A percentile compares a stretch with the other conserved stretches of the same genome.
Evolutionary conservation across 768 basidiomycete species (phyloP).

Genomic region (Suillus tomentosus): DNA sequence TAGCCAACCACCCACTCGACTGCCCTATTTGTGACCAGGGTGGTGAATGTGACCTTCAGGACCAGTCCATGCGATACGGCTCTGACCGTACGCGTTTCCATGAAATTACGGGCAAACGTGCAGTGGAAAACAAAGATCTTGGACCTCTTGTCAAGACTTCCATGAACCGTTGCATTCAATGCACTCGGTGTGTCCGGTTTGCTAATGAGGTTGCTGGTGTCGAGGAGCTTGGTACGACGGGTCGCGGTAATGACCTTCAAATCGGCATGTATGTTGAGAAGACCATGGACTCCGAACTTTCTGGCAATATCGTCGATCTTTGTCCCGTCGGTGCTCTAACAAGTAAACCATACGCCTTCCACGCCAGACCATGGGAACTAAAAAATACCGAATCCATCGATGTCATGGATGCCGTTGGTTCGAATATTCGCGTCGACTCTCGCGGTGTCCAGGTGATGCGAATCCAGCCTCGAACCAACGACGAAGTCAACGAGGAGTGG

Average conservation of each 20-base stretch:
- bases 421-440: conserved; percentile 95
- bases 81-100: conserved; percentile 98
- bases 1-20: conserved; percentile 97
- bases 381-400: conserved; percentile 98
- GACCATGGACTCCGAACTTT: conserved; percentile 95
- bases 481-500: conserved; percentile 99
- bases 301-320: conserved; percentile 95
- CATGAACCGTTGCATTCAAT: conserved; percentile 99
- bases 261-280: conserved; percentile 99
- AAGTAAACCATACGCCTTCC: conserved; percentile 97
- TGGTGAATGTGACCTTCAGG: conserved; percentile 98
- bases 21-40: conserved; percentile 99
- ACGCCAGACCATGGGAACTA: conserved; percentile 96
- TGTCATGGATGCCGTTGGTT: conserved; percentile 92
- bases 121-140: conserved; percentile 97
- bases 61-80: conserved; percentile 99
- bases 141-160: conserved; percentile 98
- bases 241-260: conserved; percentile 97
- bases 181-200: conserved; percentile 98
- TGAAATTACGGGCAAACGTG: conserved; percentile 97
- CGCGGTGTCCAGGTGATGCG: conserved; percentile 97
- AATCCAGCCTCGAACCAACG: conserved; percentile 93
- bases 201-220: conserved; percentile 99
- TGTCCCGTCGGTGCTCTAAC: conserved; percentile 99
- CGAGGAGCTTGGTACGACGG: conserved; percentile 95